phyloP scores from a whole-genome alignment of 345 rosid genomes.

The sweet orange (Citrus sinensis) region DNA sequence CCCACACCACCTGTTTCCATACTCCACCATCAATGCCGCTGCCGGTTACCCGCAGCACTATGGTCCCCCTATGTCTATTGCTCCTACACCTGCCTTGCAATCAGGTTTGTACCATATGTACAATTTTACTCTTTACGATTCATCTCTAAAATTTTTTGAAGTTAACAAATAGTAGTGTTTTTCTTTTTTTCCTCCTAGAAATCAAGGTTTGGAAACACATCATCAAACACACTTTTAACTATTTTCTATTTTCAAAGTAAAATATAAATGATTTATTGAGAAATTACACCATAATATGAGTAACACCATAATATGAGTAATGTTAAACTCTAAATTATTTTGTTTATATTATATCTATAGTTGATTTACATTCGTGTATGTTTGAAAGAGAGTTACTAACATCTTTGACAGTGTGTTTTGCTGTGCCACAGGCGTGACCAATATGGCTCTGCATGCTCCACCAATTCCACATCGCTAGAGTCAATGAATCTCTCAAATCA shows the following conservation, averaged over 20 bases:
- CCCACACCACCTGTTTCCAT: constrained; percentile 74
- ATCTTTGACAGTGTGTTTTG: constrained; percentile 95
- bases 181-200: too few relatives aligned
- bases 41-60: constrained; percentile 70
- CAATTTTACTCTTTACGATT: neutral
- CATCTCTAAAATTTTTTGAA: neutral
- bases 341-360: too few relatives aligned
- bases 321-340: too few relatives aligned
- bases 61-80: constrained; percentile 72
- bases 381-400: constrained; percentile 37
- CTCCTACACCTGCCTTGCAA: constrained; percentile 76
- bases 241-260: too few relatives aligned
- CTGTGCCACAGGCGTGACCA: constrained; percentile 93
- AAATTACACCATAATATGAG: too few relatives aligned
- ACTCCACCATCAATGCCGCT: constrained; percentile 55
- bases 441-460: constrained; percentile 57
- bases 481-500: constrained; percentile 8
- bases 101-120: constrained; percentile 50
- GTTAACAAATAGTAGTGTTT: too few relatives aligned
- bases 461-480: constrained; percentile 67
- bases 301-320: too few relatives aligned
- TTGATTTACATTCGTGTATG: neutral
- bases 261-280: too few relatives aligned
- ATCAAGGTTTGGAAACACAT: too few relatives aligned
- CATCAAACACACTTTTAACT: too few relatives aligned